Percentiles rank a stretch among this genome's conserved stretches.
These are phyloP conservation scores for Pythium periplocum DNA, from an alignment of 352 stramenopile species.

Conservation along the genomic window DNA sequence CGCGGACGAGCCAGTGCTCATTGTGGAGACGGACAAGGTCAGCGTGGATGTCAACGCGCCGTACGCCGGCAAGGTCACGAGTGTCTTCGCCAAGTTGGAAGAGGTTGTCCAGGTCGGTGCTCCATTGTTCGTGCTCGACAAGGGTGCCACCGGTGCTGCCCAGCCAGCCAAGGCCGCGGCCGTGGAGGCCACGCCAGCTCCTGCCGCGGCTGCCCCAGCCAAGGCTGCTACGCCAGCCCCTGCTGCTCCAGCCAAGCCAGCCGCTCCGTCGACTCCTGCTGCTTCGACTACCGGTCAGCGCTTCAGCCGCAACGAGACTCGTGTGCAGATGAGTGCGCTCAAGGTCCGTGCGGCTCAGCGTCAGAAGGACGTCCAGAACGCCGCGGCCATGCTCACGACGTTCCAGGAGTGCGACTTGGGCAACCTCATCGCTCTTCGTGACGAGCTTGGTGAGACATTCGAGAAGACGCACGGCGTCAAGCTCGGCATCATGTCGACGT, in stretches of 20 bases:
- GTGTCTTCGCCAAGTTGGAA: constrained; percentile 91
- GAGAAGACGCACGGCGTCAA: constrained; percentile 96
- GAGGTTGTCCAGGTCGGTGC: constrained; percentile 95
- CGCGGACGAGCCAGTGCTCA: constrained; percentile 94
- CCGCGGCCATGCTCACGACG: constrained; percentile 97
- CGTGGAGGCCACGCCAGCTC: constrained; percentile 13
- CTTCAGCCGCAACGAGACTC: constrained; percentile 68
- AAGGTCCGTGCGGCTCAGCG: constrained; percentile 93
- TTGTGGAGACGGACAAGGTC: constrained; percentile 99
- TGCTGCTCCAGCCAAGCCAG: constrained; percentile 16
- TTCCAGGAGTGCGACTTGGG: constrained; percentile 99
- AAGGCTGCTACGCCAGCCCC: constrained; percentile 14
- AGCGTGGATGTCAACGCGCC: constrained; percentile 91
- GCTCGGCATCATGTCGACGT: constrained; percentile 98
- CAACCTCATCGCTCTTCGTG: constrained; percentile 92
- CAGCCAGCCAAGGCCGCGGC: constrained; percentile 5
- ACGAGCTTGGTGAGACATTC: constrained; percentile 91
- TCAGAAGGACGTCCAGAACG: constrained; percentile 98
- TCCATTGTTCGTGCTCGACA: constrained; percentile 90
- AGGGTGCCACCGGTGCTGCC: constrained; percentile 32
- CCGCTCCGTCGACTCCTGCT: constrained; percentile 14
- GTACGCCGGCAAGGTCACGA: constrained; percentile 89
- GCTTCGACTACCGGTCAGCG: constrained; percentile 22
- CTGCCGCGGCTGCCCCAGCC: constrained; percentile 18
- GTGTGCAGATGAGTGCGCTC: constrained; percentile 95